Evolutionary conservation across 1,284 basidiomycete species (phyloP).

Genomic region (Cronartium quercuum): DNA sequence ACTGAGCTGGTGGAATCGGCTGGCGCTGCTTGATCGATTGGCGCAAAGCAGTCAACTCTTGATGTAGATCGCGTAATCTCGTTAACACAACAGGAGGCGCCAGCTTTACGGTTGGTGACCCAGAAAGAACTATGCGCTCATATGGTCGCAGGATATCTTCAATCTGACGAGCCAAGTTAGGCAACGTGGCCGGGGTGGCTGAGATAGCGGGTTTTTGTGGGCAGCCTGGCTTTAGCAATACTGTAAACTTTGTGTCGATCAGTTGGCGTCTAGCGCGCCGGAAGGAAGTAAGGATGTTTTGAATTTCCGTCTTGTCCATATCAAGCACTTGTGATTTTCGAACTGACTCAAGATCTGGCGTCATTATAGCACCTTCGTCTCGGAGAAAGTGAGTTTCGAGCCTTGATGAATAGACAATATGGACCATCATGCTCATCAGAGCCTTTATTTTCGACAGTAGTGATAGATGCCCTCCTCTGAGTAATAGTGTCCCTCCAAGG

Average conservation of each 20-base stretch:
- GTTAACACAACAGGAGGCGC: conserved; percentile 75
- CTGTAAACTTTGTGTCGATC: neutral
- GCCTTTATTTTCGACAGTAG: conserved; percentile 80
- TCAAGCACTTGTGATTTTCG: neutral
- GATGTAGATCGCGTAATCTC: conserved; percentile 24
- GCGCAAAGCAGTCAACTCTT: neutral
- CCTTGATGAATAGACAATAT: conserved; percentile 82
- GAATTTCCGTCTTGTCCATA: neutral
- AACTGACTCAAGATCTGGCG: neutral
- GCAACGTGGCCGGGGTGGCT: conserved; percentile 1
- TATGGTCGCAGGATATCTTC: conserved; percentile 70
- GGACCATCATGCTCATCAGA: conserved; percentile 81
- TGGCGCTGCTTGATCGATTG: neutral
- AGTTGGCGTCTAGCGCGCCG: conserved; percentile 21
- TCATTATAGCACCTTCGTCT: conserved; percentile 58
- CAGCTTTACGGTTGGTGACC: conserved; percentile 80
- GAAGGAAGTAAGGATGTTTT: conserved; percentile 24
- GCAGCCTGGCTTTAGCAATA: neutral
- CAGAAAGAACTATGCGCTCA: conserved; percentile 74
- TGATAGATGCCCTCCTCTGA: conserved; percentile 78
- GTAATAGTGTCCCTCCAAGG: conserved; percentile 85
- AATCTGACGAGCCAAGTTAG: conserved; percentile 40
- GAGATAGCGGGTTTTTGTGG: conserved; percentile 1
- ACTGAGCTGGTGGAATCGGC: neutral
- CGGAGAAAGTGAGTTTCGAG: conserved; percentile 92